phyloP scores from a whole-genome alignment of 495 filamentous ascomycete genomes.

The Pyrenula aspistea region DNA sequence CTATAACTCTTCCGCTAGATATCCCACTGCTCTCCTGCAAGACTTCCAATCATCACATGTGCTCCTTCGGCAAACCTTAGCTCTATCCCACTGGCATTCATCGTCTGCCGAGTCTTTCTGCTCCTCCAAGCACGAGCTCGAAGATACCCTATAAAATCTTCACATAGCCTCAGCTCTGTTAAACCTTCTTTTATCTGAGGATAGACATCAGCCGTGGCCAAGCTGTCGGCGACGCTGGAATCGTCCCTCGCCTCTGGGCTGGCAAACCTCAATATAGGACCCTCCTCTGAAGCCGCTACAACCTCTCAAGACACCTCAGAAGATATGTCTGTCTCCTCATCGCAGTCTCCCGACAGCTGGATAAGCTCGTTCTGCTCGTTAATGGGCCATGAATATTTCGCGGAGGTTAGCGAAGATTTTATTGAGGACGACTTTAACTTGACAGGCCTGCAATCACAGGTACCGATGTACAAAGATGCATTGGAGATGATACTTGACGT shows the following conservation, averaged over 20 bases:
- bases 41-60: not conserved
- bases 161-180: not conserved
- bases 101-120: not conserved
- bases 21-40: not conserved
- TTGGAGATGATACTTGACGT: conserved; percentile 97
- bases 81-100: not conserved
- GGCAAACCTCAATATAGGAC: not conserved
- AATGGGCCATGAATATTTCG: conserved; percentile 96
- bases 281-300: not conserved
- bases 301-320: conserved; percentile 17
- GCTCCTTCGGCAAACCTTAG: not conserved
- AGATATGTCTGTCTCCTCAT: conserved; percentile 52
- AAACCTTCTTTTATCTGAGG: not conserved
- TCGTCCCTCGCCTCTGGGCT: not conserved
- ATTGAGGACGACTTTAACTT: conserved; percentile 99
- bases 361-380: conserved; percentile 94
- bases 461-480: conserved; percentile 98
- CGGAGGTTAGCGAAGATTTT: conserved; percentile 96
- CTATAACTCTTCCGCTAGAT: not conserved
- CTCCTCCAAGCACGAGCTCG: not conserved
- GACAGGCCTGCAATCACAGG: conserved; percentile 86
- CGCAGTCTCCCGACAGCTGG: conserved; percentile 85
- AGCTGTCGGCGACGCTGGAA: not conserved
- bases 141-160: not conserved
- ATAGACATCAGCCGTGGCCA: not conserved